phyloP scores from a whole-genome alignment of 495 filamentous ascomycete species.

The Pseudevernia furfuracea region DNA sequence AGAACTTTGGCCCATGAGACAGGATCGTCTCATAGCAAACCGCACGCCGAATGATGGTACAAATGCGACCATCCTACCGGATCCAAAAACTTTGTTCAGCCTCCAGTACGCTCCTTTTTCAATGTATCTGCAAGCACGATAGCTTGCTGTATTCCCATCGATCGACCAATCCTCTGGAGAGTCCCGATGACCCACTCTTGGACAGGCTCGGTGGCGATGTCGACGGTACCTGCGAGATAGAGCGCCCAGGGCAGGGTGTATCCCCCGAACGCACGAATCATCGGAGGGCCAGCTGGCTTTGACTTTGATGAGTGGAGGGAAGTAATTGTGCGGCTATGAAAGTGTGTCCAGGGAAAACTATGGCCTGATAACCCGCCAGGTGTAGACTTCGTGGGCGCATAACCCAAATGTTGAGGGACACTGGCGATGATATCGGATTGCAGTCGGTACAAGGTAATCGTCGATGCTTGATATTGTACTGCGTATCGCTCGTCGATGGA shows the following conservation, averaged over 20 bases:
- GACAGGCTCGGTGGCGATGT: slow-evolving; percentile 31
- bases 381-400: background rate
- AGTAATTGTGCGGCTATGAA: background rate
- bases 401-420: slow-evolving; percentile 6
- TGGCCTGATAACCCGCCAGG: background rate
- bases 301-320: background rate
- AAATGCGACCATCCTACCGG: background rate
- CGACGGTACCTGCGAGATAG: slow-evolving; percentile 35
- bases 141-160: slow-evolving; percentile 45
- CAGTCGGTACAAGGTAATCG: background rate
- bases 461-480: background rate
- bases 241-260: slow-evolving; percentile 39
- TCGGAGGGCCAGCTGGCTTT: background rate
- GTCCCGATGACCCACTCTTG: slow-evolving; percentile 39
- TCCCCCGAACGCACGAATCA: background rate
- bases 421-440: background rate
- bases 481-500: background rate
- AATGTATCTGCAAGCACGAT: slow-evolving; percentile 35
- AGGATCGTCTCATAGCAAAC: background rate
- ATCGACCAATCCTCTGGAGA: slow-evolving; percentile 37
- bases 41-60: background rate
- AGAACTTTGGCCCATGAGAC: background rate
- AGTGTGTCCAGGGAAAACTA: background rate
- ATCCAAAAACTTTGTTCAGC: background rate
- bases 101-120: background rate